These are phyloP conservation scores for Erysiphe pulchra DNA, from an alignment of 2,329 filamentous ascomycete species.

Conservation along the genomic window DNA sequence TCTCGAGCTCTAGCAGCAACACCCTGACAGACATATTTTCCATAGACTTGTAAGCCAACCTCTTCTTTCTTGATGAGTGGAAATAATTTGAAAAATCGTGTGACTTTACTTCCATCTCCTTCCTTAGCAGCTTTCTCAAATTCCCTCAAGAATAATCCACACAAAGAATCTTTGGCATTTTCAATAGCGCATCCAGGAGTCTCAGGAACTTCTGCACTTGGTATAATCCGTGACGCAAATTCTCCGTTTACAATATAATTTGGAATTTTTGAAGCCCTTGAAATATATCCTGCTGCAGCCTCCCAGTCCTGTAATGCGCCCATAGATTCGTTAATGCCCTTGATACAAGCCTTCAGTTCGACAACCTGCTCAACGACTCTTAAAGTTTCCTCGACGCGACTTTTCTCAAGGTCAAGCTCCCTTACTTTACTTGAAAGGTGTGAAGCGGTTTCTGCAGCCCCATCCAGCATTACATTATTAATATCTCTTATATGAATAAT, in stretches of 20 bases:
- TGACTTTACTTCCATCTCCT: constrained; percentile 71
- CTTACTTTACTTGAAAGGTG: constrained; percentile 72
- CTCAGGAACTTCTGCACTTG: constrained; percentile 86
- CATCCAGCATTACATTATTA: constrained; percentile 73
- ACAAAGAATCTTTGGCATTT: constrained; percentile 68
- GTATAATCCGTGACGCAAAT: constrained; percentile 81
- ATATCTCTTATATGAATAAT: constrained; percentile 61
- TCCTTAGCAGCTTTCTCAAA: constrained; percentile 80
- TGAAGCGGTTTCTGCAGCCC: constrained; percentile 62
- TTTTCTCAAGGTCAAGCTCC: constrained; percentile 72
- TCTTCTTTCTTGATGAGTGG: constrained; percentile 76
- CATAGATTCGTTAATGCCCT: constrained; percentile 89
- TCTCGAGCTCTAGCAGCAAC: constrained; percentile 63
- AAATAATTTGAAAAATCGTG: constrained; percentile 94
- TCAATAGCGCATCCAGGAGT: constrained; percentile 69
- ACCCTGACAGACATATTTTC: constrained; percentile 83
- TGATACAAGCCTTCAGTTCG: constrained; percentile 86
- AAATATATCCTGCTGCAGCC: constrained; percentile 72
- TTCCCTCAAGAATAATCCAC: constrained; percentile 72
- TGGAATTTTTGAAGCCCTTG: constrained; percentile 59
- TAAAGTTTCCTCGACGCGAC: constrained; percentile 69
- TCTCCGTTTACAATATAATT: constrained; percentile 53
- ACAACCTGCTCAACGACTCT: constrained; percentile 86
- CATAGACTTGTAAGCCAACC: constrained; percentile 82
- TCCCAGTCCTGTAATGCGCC: constrained; percentile 97